Evolutionary conservation across 345 rosid genomes (phyloP).

Genomic region (Carallia pectinifolia): DNA sequence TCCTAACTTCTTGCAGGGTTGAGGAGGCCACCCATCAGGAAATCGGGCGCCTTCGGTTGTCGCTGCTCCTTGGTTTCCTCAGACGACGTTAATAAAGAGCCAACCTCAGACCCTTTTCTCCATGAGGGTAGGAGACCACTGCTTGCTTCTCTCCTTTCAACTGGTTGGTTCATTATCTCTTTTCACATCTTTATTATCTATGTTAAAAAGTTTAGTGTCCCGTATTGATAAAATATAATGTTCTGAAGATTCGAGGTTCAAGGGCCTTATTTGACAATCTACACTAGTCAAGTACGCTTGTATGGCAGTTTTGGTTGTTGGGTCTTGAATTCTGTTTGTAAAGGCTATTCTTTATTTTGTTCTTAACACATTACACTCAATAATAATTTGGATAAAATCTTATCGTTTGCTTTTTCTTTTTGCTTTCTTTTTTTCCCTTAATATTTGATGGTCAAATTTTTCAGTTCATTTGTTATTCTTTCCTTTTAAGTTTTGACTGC

Average conservation of each 20-base stretch:
- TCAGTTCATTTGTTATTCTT: background rate
- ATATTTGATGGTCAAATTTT: background rate
- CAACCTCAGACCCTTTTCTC: constrained; percentile 18
- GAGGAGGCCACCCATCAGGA: too few relatives aligned
- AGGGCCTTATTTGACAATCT: background rate
- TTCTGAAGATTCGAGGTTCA: too few relatives aligned
- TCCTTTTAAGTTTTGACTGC: constrained; percentile 17
- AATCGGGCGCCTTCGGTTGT: background rate
- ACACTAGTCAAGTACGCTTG: background rate
- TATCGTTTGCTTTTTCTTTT: background rate
- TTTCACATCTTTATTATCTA: background rate
- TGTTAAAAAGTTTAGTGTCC: too few relatives aligned
- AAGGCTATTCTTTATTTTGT: background rate
- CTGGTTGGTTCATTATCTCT: constrained; percentile 38
- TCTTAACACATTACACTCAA: background rate
- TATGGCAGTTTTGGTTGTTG: constrained; percentile 2
- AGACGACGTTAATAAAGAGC: constrained; percentile 23
- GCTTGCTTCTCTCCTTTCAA: constrained; percentile 50
- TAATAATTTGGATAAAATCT: background rate
- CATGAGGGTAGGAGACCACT: constrained; percentile 58
- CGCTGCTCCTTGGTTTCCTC: constrained; percentile 49
- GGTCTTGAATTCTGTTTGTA: constrained; percentile 9
- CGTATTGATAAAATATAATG: too few relatives aligned
- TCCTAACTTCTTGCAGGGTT: too few relatives aligned
- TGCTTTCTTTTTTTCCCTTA: background rate